Base-by-base conservation (phyloP, 1,139 yeast species). In the Lodderomyces jiufengensis region DNA sequence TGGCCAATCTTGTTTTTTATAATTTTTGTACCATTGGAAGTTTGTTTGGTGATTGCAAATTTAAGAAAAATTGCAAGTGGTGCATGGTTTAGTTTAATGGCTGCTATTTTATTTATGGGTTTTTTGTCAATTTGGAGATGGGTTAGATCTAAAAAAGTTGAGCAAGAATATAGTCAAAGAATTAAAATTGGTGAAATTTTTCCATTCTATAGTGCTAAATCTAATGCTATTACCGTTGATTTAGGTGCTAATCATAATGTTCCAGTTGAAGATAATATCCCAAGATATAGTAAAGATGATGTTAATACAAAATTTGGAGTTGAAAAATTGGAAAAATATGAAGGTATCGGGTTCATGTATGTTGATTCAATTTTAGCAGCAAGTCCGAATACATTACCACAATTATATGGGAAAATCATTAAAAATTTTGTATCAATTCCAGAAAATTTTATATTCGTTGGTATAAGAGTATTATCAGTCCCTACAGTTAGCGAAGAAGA, bases 71-170 rank as follows among this genome's bases (percentile, higher is more conserved):
- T 76, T 2, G 67, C 70, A 0, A 73, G 70, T 45, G 82, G 81
- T 31, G 82, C 80, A 3, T 76, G 81, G 82, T 73, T 76, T 47
- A 76, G 81, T 3, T 50, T 76, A 12, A 43, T 61, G 53, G 62
- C 70, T 60, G 57, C 76, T 24, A 55, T 63, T 1, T 41, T 52
- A 5, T 29, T 63, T n/a, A 43, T 55, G 27, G 24, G 38, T 2
- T 63, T 71, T 38, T 59, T 74, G 29, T 37, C 54, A 14, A 51
- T 66, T 36, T 74, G 80, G 78, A 59, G 76, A 48, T 70, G 73
- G 69, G 69, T 71, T 31, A 54, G 74, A 39, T 53, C 65, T 29
- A 54, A 58, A 43, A 62, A 66, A 41, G 63, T 66, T n/a, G 53
- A 59, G 29, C 52, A 63, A 33, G 76, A 70, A 34, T 57, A 46